Base-by-base conservation (phyloP, 106 monocot species). In the Alisma plantagoaquatica region DNA sequence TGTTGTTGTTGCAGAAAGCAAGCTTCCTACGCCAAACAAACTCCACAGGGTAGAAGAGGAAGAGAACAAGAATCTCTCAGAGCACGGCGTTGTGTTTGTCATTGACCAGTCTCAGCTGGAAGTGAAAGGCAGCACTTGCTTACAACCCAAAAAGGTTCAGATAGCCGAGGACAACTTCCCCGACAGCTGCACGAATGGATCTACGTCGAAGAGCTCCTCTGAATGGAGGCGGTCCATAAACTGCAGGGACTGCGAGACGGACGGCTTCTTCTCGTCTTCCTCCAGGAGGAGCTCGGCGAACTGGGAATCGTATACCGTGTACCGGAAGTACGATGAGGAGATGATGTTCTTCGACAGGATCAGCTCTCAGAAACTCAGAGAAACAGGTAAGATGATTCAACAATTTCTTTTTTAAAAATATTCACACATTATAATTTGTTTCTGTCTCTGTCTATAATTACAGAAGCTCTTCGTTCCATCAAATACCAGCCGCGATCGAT, bases 181-280 rank as follows among this genome's bases (percentile, higher is more conserved):
- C 1, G 70, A 73, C 18, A 79, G 70, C 6, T 68, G 82, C 38
- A 81, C 75, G 0, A 64, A 56, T 2, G 80, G 89, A 27, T 96
- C 96, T 17, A 86, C 82, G 4, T 96, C 96, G 2, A 96, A 96
- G 72, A 96, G 88, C 71, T 96, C 96, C 0, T 54, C 64, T 10
- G 89, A 96, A 35, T 96, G 83, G 84, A 58, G 73, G 49, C 68
- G 67, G 73, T 88, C 93, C 1, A 57, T 74, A 2, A 74, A 80
- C 24, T 59, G 77, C 43, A 65, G 80, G 64, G 87, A 88, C 52
- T 88, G 87, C 0, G 87, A 88, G 48, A 80, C 80, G 1, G 96
- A 96, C 10, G 75, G 76, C 24, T 75, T 80, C 29, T 94, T 88
- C 75, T 84, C 94, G 21, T 96, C 93, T 27, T 94, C 96, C 1